phyloP scores from a whole-genome alignment of 495 filamentous ascomycete species.

The Aspergillus kassunensis region DNA sequence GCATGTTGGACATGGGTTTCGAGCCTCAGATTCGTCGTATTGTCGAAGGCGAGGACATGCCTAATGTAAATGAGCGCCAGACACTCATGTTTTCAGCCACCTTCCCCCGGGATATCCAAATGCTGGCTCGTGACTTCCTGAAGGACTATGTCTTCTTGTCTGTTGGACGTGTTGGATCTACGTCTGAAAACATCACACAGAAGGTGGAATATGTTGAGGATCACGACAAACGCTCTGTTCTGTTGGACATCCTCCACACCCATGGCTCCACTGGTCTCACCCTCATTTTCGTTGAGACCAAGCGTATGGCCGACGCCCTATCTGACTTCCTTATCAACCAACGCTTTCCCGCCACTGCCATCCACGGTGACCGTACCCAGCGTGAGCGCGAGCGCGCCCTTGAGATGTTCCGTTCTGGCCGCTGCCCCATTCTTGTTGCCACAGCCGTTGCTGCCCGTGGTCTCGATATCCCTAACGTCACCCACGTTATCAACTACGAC shows the following conservation, averaged over 20 bases:
- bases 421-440: constrained; percentile 93
- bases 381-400: constrained; percentile 97
- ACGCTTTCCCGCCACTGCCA: constrained; percentile 96
- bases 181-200: constrained; percentile 98
- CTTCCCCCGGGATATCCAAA: constrained; percentile 98
- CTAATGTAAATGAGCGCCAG: constrained; percentile 75
- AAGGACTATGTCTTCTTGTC: constrained; percentile 99
- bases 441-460: constrained; percentile 95
- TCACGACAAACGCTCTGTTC: constrained; percentile 91
- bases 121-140: constrained; percentile 95
- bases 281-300: constrained; percentile 97
- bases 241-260: constrained; percentile 95
- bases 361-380: constrained; percentile 97
- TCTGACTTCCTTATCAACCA: constrained; percentile 98
- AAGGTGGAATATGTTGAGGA: constrained; percentile 99
- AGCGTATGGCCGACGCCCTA: constrained; percentile 97
- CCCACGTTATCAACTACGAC: constrained; percentile 98
- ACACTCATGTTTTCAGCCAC: constrained; percentile 99
- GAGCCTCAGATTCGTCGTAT: constrained; percentile 99
- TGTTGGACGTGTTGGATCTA: constrained; percentile 98
- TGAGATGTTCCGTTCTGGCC: constrained; percentile 92
- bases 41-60: constrained; percentile 98
- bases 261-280: constrained; percentile 81
- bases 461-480: constrained; percentile 97
- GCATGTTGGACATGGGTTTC: constrained; percentile 99